Percentiles rank a stretch among this genome's conserved stretches.
phyloP scores from a whole-genome alignment of 176 grass and related monocot species.

The Alopecurus myosuroides region DNA sequence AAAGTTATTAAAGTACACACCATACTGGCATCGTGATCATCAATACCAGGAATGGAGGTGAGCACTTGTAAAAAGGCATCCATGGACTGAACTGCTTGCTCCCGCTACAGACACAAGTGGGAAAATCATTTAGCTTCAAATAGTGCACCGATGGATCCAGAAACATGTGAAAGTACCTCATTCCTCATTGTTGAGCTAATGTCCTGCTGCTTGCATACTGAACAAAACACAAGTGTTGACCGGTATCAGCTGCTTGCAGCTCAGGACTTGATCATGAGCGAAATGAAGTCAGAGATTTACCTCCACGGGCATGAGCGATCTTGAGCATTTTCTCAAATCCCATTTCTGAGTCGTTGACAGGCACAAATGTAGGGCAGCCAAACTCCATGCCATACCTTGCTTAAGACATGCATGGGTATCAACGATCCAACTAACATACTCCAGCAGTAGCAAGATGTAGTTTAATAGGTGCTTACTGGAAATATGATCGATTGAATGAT shows the following conservation, averaged over 20 bases:
- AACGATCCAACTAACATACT: conserved; percentile 1
- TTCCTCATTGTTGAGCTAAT: conserved; percentile 50
- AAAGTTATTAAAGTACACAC: conserved; percentile 33
- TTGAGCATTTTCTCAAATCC: conserved; percentile 89
- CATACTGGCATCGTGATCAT: conserved; percentile 74
- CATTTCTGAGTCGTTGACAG: conserved; percentile 66
- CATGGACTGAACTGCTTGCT: conserved; percentile 66
- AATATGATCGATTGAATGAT: conserved; percentile 68
- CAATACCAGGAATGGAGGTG: conserved; percentile 82
- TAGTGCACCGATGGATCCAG: neutral
- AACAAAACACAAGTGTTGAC: neutral
- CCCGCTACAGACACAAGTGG: conserved; percentile 29
- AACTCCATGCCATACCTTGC: conserved; percentile 62
- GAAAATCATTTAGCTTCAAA: conserved; percentile 7
- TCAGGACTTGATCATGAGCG: neutral
- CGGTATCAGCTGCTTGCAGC: neutral
- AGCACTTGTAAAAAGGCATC: conserved; percentile 62
- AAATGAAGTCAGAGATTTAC: conserved; percentile 27
- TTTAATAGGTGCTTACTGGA: conserved; percentile 38
- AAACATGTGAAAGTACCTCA: conserved; percentile 48
- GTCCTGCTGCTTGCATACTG: conserved; percentile 81
- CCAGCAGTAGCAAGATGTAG: neutral
- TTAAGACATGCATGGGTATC: neutral
- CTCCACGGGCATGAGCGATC: conserved; percentile 82
- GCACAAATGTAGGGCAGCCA: conserved; percentile 72